Conservation (phyloP, 306 rosid species). For the Citrullus mucosospermus region DNA sequence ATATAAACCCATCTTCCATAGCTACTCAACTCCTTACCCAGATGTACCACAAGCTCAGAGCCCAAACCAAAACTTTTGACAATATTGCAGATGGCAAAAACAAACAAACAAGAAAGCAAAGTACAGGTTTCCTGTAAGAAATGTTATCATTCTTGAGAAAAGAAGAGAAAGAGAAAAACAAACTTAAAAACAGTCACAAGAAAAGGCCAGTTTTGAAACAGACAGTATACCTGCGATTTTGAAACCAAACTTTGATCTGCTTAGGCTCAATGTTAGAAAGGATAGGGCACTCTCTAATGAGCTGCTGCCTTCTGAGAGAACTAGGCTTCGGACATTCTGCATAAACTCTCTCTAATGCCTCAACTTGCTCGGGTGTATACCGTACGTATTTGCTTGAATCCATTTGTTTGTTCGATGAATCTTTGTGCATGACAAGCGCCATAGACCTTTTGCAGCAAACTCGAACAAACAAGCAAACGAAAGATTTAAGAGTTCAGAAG, state of each 20-base stretch:
- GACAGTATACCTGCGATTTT: conserved; percentile 63
- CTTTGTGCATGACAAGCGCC: conserved; percentile 74
- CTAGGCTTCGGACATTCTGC: conserved; percentile 92
- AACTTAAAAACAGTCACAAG: neutral
- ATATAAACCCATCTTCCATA: neutral
- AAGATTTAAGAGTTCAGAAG: neutral
- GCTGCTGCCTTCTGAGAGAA: conserved; percentile 85
- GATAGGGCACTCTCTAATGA: conserved; percentile 87
- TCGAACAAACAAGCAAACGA: neutral
- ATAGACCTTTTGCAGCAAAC: conserved; percentile 11
- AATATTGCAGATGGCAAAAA: neutral
- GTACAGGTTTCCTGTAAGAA: neutral
- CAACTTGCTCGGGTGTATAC: conserved; percentile 93
- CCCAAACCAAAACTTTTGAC: neutral
- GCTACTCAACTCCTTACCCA: neutral
- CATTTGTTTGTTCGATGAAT: conserved; percentile 48
- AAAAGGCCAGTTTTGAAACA: neutral
- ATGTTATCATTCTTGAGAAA: neutral
- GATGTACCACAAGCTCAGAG: neutral
- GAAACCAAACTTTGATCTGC: conserved; percentile 99
- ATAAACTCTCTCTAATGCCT: conserved; percentile 91
- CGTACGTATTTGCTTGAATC: conserved; percentile 83
- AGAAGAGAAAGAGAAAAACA: neutral
- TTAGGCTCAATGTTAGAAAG: conserved; percentile 86
- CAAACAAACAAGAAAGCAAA: neutral